These are phyloP conservation scores for Panicum miliaceum DNA, from an alignment of 176 grass and related monocot species.

Conservation along the genomic window DNA sequence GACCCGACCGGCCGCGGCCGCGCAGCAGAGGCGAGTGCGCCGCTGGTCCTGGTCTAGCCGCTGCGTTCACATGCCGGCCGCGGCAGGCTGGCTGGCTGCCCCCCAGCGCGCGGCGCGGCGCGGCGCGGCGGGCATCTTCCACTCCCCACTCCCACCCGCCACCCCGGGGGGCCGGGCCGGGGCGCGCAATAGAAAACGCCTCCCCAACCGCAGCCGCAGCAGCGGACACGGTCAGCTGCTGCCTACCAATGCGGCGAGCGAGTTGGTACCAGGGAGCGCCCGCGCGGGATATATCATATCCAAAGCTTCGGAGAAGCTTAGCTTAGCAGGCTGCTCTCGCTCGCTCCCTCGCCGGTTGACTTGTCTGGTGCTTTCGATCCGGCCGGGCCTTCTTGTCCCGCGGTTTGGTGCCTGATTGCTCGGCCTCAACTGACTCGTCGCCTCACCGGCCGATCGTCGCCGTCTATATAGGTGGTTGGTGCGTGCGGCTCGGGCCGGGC, in stretches of 20 bases:
- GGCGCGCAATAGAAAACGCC: slow-evolving; percentile 43
- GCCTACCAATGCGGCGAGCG: background rate
- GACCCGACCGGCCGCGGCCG: too few relatives aligned
- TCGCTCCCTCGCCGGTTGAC: slow-evolving; percentile 15
- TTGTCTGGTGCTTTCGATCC: background rate
- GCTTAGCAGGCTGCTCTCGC: background rate
- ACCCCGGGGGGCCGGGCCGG: background rate
- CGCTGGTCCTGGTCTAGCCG: too few relatives aligned
- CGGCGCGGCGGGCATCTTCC: background rate
- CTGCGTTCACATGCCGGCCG: background rate
- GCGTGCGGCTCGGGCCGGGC: background rate
- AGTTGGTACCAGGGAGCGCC: background rate
- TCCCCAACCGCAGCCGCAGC: slow-evolving; percentile 41
- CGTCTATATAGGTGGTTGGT: background rate
- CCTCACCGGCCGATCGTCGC: background rate
- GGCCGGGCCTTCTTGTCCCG: background rate
- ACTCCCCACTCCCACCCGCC: background rate
- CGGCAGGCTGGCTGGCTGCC: too few relatives aligned
- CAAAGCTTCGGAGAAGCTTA: background rate
- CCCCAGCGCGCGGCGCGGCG: background rate
- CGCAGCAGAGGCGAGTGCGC: too few relatives aligned
- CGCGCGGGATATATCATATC: background rate
- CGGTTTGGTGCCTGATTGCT: slow-evolving; percentile 50
- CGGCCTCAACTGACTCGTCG: slow-evolving; percentile 19
- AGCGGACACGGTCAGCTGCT: slow-evolving; percentile 5